A percentile compares a stretch with the other conserved stretches of the same genome.
phyloP scores from a whole-genome alignment of 768 basidiomycete species.

The Porpolomopsis calyptriformis region DNA sequence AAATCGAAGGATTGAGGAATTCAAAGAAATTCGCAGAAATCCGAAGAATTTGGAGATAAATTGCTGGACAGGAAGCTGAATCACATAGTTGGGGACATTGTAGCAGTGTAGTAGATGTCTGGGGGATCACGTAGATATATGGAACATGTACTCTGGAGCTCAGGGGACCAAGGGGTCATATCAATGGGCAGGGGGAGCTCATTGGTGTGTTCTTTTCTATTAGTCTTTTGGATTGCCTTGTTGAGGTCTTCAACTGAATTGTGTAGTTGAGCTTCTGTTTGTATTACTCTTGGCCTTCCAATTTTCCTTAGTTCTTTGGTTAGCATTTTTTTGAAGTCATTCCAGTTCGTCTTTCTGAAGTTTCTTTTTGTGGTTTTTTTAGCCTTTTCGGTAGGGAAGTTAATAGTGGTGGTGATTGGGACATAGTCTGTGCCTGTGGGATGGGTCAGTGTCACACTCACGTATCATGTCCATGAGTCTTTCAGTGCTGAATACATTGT shows the following conservation, averaged over 20 bases:
- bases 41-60: too few species aligned
- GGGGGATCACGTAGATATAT: too few species aligned
- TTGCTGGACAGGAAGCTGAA: too few species aligned
- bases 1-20: too few species aligned
- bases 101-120: too few species aligned
- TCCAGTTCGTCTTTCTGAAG: constrained; percentile 24
- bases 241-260: background rate
- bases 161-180: too few species aligned
- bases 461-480: constrained; percentile 13
- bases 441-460: constrained; percentile 17
- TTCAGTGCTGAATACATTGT: constrained; percentile 32
- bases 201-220: background rate
- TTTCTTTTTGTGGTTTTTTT: constrained; percentile 8
- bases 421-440: constrained; percentile 30
- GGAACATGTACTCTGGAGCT: too few species aligned
- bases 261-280: constrained; percentile 2
- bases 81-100: too few species aligned
- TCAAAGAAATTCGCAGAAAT: too few species aligned
- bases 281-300: constrained; percentile 11
- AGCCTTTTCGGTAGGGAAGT: constrained; percentile 7
- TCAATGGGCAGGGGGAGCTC: too few species aligned
- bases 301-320: constrained; percentile 5
- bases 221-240: background rate
- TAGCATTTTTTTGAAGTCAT: constrained; percentile 17
- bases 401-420: constrained; percentile 23